Evolutionary conservation across 1,139 yeast species (phyloP), one percentile per base, ranked within the genome.

Genomic region (Blastobotrys arbuscula): DNA sequence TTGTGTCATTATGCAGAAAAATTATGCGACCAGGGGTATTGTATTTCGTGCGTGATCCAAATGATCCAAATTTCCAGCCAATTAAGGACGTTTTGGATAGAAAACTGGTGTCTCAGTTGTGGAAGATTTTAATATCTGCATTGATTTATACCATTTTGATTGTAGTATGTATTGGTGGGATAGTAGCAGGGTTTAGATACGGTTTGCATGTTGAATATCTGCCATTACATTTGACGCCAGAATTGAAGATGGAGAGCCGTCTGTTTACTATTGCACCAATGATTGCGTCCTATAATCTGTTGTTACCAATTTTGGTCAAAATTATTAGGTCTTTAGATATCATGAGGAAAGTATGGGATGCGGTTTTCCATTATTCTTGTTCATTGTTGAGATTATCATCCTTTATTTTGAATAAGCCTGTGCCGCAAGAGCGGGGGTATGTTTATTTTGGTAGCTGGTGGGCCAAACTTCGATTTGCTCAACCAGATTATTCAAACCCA

Each of bases 41-140:
- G 40, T 92, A 81, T 66, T 92, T 94, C 68, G 86, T 94, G 50
- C 76, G 96, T 55, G 89, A 95, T 30, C 96, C 97, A 2, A 96
- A 90, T 58, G 97, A 92, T 62, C 96, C 96, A 28, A 84, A 88
- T 58, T 82, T 89, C 39, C 79, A 92, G 54, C 78, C 94, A n/a
- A 77, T 92, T 42, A 92, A 88, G 56, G 96, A 90, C 62, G 94
- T 95, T 0, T 69, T 92, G 53, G 83, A 84, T 48, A 81, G 85
- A 55, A 87, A 96, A 0, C 74, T 90, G 58, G 56, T 69, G 13
- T 70, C 84, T 41, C 97, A 92, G 63, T 59, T 90, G 34, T 79
- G 84, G 33, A 75, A 96, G 54, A 84, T 92, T 39, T 75, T 75
- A 7, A 68, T 88, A 30, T 85, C 96, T 40, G 94, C 82, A 15